These are phyloP conservation scores for Cyclotella atomus DNA, from an alignment of 108 stramenopile genomes.

Conservation along the genomic window DNA sequence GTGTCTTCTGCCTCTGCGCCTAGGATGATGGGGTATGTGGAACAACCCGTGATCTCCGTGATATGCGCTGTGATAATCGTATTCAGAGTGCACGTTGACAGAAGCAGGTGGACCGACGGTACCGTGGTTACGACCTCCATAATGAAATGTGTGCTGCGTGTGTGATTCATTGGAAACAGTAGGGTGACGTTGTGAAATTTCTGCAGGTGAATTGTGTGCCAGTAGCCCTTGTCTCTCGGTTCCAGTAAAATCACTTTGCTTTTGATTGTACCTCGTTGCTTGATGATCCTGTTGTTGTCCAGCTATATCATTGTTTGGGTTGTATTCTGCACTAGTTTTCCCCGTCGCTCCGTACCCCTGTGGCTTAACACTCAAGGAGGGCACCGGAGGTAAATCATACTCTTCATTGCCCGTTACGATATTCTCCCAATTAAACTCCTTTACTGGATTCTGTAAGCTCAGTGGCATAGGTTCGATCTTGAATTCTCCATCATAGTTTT, in stretches of 20 bases:
- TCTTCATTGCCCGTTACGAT: not conserved
- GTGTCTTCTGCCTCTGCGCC: slow-evolving; percentile 11
- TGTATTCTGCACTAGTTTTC: no score
- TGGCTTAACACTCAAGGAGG: not conserved
- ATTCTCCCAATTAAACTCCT: not conserved
- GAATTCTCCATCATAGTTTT: not conserved
- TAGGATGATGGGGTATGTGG: slow-evolving; percentile 13
- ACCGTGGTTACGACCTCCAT: slow-evolving; percentile 3
- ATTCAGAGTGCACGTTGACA: slow-evolving; percentile 11
- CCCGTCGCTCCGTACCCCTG: not conserved
- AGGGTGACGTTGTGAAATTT: not conserved
- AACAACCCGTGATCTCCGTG: not conserved
- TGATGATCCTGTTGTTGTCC: not conserved
- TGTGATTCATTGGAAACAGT: not conserved
- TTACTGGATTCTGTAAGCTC: not conserved
- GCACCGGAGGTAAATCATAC: not conserved
- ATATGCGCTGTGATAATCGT: not conserved
- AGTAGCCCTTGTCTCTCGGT: not conserved
- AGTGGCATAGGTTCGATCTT: not conserved
- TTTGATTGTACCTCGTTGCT: not conserved
- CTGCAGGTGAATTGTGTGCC: not conserved
- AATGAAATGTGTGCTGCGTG: slow-evolving; percentile 36
- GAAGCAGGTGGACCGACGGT: slow-evolving; percentile 15
- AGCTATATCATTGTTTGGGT: not conserved
- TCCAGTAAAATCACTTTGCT: not conserved